These are phyloP conservation scores for Houttuynia cordata DNA, from an alignment of 164 flowering plant genomes.

Conservation along the genomic window DNA sequence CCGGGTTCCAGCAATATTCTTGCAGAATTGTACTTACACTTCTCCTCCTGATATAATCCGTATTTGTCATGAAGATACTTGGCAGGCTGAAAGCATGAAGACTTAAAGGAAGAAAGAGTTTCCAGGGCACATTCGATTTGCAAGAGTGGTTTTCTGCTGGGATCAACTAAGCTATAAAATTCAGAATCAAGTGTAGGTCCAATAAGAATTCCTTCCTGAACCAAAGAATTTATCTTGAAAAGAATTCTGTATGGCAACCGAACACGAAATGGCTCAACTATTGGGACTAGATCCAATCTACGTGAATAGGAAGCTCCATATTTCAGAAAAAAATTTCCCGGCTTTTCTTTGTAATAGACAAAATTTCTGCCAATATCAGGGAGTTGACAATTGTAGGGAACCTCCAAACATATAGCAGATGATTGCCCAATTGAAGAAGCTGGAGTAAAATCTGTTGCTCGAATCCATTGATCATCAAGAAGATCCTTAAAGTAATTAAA, in stretches of 20 bases:
- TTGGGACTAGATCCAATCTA: slow-evolving; percentile 51
- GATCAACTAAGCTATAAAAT: slow-evolving; percentile 51
- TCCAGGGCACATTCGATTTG: slow-evolving; percentile 59
- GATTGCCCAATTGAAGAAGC: slow-evolving; percentile 63
- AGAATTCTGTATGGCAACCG: slow-evolving; percentile 46
- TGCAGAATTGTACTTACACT: slow-evolving; percentile 18
- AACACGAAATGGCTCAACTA: slow-evolving; percentile 31
- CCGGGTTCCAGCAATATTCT: slow-evolving; percentile 47
- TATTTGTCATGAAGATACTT: slow-evolving; percentile 54
- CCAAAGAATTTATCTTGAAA: slow-evolving; percentile 55
- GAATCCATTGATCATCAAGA: slow-evolving; percentile 54
- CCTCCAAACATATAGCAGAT: slow-evolving; percentile 62
- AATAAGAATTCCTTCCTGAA: slow-evolving; percentile 65
- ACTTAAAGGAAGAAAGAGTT: slow-evolving; percentile 39
- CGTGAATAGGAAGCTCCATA: slow-evolving; percentile 29
- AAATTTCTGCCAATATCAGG: slow-evolving; percentile 43
- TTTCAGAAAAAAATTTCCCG: slow-evolving; percentile 24
- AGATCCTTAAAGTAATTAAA: slow-evolving; percentile 31
- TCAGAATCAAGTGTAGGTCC: slow-evolving; percentile 43
- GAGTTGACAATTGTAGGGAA: slow-evolving; percentile 27
- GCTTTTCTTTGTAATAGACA: slow-evolving; percentile 31
- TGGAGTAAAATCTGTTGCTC: slow-evolving; percentile 66
- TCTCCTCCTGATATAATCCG: slow-evolving; percentile 13
- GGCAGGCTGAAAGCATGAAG: slow-evolving; percentile 77
- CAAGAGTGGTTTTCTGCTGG: slow-evolving; percentile 14